Base-by-base conservation (phyloP, 768 basidiomycete species). In the Rhodosporidiobolus odoratus region DNA sequence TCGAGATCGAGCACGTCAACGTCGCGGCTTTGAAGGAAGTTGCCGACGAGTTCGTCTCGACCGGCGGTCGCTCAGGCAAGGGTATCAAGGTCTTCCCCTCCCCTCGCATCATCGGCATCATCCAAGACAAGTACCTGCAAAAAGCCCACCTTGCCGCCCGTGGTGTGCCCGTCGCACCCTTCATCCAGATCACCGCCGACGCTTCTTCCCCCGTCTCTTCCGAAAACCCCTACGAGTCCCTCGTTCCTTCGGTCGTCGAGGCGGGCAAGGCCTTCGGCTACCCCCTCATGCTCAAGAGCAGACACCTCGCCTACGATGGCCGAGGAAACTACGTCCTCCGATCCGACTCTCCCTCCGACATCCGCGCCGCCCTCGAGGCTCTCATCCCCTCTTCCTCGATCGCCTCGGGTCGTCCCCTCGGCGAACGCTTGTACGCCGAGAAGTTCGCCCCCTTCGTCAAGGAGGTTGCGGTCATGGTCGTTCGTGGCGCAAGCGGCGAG, bases 401-500 rank as follows among this genome's bases (percentile, higher is more conserved):
- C 45, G 30, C 62, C 0, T 84, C 86, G 1, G 82, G 86, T 41
- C 71, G 81, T 1, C 79, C 82, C 2, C 85, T 92, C 21, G 84
- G 83, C 4, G 83, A 87, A 66, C 83, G 90, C 3, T 81, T 97
- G 6, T 99, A 98, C 76, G 95, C 92, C 0, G 96, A 99, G 79
- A 89, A 88, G 77, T 96, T 91, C 89, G 89, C 93, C 0, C 86
- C 88, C 0, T 98, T 98, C 77, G 80, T 82, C 21, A 88, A 88
- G 75, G 96, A 98, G 79, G 88, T 97, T 41, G 93, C 96, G 0
- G 92, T 98, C 43, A 96, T 99, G 90, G 96, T 98, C 17, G 94
- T 96, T 3, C 87, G 91, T 41, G 87, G 89, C 23, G 82, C 83
- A 10, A 79, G 81, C 23, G 95, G 92, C 5, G 85, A 89, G 62